phyloP scores from a whole-genome alignment of 2,329 filamentous ascomycete genomes.

The Aspergillus glaucus region DNA sequence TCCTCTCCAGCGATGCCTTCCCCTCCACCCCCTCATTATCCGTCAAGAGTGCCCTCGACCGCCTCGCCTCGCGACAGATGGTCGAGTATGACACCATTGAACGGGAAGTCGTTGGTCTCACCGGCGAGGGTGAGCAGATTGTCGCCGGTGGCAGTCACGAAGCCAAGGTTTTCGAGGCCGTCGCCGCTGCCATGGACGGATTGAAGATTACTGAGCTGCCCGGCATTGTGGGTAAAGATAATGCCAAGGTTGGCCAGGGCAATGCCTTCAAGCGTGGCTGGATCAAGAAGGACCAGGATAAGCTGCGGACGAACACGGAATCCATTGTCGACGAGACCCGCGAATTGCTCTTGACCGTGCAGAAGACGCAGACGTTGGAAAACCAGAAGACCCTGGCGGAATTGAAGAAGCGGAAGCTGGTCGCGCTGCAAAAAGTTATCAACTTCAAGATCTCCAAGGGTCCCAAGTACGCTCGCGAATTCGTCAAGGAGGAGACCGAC shows the following conservation, averaged over 20 bases:
- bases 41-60: constrained; percentile 82
- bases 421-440: constrained; percentile 76
- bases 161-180: constrained; percentile 71
- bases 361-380: constrained; percentile 60
- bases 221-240: constrained; percentile 41
- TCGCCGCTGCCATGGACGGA: constrained; percentile 67
- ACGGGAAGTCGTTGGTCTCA: constrained; percentile 67
- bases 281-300: constrained; percentile 59
- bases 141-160: constrained; percentile 72
- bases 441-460: constrained; percentile 81
- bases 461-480: constrained; percentile 78
- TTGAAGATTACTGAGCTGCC: constrained; percentile 69
- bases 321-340: constrained; percentile 74
- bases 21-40: constrained; percentile 58
- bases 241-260: constrained; percentile 69
- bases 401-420: constrained; percentile 84
- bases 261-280: constrained; percentile 79
- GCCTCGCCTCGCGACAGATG: constrained; percentile 78
- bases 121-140: constrained; percentile 67
- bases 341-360: constrained; percentile 67
- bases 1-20: constrained; percentile 65
- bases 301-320: constrained; percentile 53
- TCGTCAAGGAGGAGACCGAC: constrained; percentile 90
- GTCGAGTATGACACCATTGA: constrained; percentile 79
- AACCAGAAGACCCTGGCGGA: constrained; percentile 74